Evolutionary conservation across 371 early-diverging fungal species (phyloP).

Genomic region (Rhizopus stolonifer): DNA sequence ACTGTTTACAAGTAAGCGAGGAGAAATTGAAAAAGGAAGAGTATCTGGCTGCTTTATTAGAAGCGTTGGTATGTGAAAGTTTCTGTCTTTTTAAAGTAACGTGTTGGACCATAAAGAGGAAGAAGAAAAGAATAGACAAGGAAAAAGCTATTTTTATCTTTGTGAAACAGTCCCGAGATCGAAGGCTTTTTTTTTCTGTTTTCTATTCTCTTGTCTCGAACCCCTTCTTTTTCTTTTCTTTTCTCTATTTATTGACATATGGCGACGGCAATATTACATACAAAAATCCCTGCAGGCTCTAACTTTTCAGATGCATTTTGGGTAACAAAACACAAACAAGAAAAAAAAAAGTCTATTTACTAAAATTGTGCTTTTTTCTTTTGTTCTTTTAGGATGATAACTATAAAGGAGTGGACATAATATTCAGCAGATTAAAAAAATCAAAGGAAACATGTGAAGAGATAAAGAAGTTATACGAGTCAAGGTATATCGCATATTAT

Average conservation of each 20-base stretch:
- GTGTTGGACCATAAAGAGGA: background rate
- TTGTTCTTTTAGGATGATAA: constrained; percentile 20
- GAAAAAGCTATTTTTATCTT: constrained; percentile 1
- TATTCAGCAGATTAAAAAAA: constrained; percentile 20
- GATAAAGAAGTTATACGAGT: constrained; percentile 21
- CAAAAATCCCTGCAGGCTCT: constrained; percentile 13
- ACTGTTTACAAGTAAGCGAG: constrained; percentile 30
- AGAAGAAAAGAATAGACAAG: background rate
- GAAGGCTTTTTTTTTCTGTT: background rate
- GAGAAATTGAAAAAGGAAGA: constrained; percentile 19
- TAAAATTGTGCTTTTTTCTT: background rate
- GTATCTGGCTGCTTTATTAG: constrained; percentile 8
- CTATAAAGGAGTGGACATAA: constrained; percentile 24
- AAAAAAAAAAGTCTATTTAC: background rate
- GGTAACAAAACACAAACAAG: constrained; percentile 15
- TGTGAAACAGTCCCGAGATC: constrained; percentile 2
- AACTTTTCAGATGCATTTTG: constrained; percentile 26
- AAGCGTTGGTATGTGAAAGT: background rate
- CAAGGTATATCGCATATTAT: constrained; percentile 12
- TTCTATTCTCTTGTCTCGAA: background rate
- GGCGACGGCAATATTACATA: constrained; percentile 15
- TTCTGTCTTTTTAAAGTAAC: background rate
- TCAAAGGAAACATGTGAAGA: constrained; percentile 37
- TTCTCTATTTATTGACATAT: constrained; percentile 1
- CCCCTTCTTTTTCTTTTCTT: background rate